Evolutionary conservation across 2,329 filamentous ascomycete species (phyloP).

Genomic region (Aspergillus neotritici): DNA sequence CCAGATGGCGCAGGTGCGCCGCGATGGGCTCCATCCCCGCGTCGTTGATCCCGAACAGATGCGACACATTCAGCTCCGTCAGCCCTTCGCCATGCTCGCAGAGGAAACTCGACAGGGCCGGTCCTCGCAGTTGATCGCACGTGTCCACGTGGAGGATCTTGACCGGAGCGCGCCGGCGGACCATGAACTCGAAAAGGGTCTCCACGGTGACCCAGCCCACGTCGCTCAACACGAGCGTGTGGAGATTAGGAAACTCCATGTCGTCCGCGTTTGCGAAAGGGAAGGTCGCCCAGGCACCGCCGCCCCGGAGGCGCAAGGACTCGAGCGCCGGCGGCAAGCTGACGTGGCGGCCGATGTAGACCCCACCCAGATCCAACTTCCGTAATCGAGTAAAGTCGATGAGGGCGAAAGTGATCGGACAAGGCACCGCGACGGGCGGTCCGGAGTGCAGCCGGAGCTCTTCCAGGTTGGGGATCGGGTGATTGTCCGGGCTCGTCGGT

Average conservation of each 20-base stretch:
- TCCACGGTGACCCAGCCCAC: conserved; percentile 17
- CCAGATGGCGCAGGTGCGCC: conserved; percentile 23
- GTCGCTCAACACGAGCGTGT: conserved; percentile 25
- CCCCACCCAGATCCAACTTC: conserved; percentile 25
- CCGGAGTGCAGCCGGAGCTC: conserved; percentile 28
- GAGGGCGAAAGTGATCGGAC: conserved; percentile 13
- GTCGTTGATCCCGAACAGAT: conserved; percentile 25
- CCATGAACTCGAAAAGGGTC: conserved; percentile 14
- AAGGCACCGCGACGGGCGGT: conserved; percentile 16
- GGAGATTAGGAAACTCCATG: conserved; percentile 21
- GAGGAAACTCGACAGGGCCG: conserved; percentile 14
- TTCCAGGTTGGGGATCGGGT: conserved; percentile 26
- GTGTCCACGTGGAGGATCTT: conserved; percentile 23
- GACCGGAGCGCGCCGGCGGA: conserved; percentile 18
- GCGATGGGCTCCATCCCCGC: conserved; percentile 14
- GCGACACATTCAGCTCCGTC: conserved; percentile 26
- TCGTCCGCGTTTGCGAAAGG: conserved; percentile 7
- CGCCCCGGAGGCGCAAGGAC: conserved; percentile 24
- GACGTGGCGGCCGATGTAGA: conserved; percentile 16
- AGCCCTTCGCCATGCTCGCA: conserved; percentile 15
- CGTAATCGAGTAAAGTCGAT: conserved; percentile 19
- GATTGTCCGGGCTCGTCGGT: conserved; percentile 9
- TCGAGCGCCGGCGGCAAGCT: conserved; percentile 26
- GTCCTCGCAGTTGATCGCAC: conserved; percentile 18
- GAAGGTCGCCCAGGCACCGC: conserved; percentile 12